Conservation (phyloP, 2,329 filamentous ascomycete species). For the Neopestalotiopsis sp. region DNA sequence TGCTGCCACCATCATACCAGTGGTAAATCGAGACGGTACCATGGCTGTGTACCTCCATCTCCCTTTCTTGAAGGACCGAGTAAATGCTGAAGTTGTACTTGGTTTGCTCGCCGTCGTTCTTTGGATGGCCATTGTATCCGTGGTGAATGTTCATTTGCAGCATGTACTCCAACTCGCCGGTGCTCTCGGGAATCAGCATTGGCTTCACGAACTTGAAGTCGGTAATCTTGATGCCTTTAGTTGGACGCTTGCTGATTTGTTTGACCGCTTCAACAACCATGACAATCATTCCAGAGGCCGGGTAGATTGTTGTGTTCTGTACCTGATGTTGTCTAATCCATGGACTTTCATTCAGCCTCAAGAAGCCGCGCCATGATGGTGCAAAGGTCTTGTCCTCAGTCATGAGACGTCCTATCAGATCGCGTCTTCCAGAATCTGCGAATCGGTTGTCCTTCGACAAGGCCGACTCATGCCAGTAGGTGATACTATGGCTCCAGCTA, state of each 20-base stretch:
- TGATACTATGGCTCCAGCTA: constrained; percentile 58
- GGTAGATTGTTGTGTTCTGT: constrained; percentile 56
- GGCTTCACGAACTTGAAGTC: constrained; percentile 55
- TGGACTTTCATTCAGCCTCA: constrained; percentile 54
- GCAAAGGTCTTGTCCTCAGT: constrained; percentile 51
- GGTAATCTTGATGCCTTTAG: constrained; percentile 48
- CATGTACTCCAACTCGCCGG: constrained; percentile 55
- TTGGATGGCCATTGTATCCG: background rate
- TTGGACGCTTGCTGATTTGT: constrained; percentile 39
- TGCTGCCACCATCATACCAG: background rate
- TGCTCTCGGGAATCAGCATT: constrained; percentile 53
- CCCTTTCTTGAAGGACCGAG: constrained; percentile 46
- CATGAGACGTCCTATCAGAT: constrained; percentile 55
- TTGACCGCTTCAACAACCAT: constrained; percentile 55
- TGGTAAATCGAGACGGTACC: constrained; percentile 37
- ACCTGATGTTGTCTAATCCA: constrained; percentile 60
- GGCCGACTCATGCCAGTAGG: constrained; percentile 60
- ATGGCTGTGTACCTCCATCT: constrained; percentile 51
- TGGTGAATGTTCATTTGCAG: constrained; percentile 45
- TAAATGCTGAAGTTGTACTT: constrained; percentile 50
- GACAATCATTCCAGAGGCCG: constrained; percentile 54
- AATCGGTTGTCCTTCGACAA: constrained; percentile 49
- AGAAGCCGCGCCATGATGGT: constrained; percentile 55
- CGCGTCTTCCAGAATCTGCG: constrained; percentile 51
- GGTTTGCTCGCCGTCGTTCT: constrained; percentile 6